Conservation (phyloP, 148 eudicot species). For the Talinum fruticosum region DNA sequence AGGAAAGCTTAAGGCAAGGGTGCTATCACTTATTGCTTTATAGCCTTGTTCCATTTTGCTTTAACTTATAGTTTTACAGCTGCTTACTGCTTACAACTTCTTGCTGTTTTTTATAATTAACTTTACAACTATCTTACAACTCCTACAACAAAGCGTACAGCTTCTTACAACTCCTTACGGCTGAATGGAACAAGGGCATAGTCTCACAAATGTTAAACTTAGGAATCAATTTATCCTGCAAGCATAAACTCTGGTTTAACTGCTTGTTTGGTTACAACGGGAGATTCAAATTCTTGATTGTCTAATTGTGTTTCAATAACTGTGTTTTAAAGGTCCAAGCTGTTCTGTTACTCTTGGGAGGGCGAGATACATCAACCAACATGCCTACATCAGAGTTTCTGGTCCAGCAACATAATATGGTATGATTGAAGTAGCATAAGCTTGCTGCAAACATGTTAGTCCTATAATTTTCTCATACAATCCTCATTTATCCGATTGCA, state of each 20-base stretch:
- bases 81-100: no score
- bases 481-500: neutral
- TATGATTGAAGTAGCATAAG: conserved; percentile 11
- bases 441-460: conserved; percentile 1
- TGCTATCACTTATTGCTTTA: neutral
- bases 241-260: neutral
- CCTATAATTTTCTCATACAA: neutral
- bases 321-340: conserved; percentile 60
- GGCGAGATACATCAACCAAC: conserved; percentile 40
- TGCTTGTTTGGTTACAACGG: neutral
- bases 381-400: conserved; percentile 39
- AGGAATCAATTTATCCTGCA: no score
- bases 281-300: neutral
- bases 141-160: no score
- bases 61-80: no score
- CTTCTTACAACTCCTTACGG: no score
- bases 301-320: conserved; percentile 7
- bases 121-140: no score
- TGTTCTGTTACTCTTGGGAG: conserved; percentile 65
- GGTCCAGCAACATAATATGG: conserved; percentile 37
- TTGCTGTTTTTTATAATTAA: no score
- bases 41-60: no score
- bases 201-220: neutral
- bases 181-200: no score
- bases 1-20: neutral